Evolutionary conservation across 1,284 basidiomycete genomes (phyloP), one percentile per base, ranked within the genome.

Genomic region (Farysia itapuensis): DNA sequence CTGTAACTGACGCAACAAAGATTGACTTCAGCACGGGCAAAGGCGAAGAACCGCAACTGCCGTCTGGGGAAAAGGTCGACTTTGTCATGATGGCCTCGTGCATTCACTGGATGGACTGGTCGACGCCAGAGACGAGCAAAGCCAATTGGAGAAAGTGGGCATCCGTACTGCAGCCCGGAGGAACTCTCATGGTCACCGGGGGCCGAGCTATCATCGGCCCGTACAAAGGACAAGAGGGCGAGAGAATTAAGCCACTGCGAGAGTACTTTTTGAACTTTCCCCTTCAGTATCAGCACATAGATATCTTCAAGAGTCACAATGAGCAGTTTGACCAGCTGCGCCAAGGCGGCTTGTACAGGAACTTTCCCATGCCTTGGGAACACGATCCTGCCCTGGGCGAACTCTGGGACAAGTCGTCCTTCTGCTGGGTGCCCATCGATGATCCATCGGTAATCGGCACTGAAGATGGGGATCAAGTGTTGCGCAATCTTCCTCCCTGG

Each of bases 71-170:
- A 24, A 51, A 56, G 25, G 47, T 57, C 35, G 52, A 63, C 23
- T 22, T 57, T 33, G 57, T 63, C 52, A 57, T 54, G 38, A 51
- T 63, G 47, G 58, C 52, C 8, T 43, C 58, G 0, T 56, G 58
- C 36, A 51, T 57, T 22, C 58, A 63, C 25, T 63, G 58, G 52
- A 47, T 63, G 58, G 58, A 63, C 35, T 56, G 51, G 58, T 25
- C 39, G 31, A 52, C 35, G 13, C 38, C 30, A 13, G 41, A 51
- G 13, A 38, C 37, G n/a, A 39, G 21, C 9, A 25, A 5, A 3
- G 26, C 47, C 22, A 51, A 51, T 22, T 63, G 58, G 58, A 41
- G 33, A 15, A 44, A 35, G 15, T 63, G 58, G 58, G 39, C 58
- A 12, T 45, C 43, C n/a, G 0, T 52, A 34, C 48, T 63, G 14